A percentile compares a stretch with the other conserved stretches of the same genome.
Evolutionary conservation across 2,329 filamentous ascomycete genomes (phyloP).

Genomic region (Apiospora malaysiana): DNA sequence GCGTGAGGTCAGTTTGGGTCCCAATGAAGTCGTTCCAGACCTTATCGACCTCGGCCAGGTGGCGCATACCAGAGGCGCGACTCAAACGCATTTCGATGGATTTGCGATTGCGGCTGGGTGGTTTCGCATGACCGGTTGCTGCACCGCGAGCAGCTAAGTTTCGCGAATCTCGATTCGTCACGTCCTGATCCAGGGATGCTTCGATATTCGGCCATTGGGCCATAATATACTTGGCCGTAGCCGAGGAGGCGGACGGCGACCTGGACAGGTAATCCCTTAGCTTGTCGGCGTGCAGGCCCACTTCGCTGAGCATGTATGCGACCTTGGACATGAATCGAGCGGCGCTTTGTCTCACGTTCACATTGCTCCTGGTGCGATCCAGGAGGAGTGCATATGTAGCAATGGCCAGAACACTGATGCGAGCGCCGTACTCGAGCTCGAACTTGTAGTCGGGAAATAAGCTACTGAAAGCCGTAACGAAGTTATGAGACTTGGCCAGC

Average conservation of each 20-base stretch:
- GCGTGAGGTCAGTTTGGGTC: conserved; percentile 25
- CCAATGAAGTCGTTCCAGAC: conserved; percentile 36
- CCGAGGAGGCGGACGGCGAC: conserved; percentile 27
- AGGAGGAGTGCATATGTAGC: conserved; percentile 46
- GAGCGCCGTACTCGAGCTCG: conserved; percentile 31
- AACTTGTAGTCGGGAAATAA: conserved; percentile 43
- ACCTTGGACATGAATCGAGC: conserved; percentile 36
- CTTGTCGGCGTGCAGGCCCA: conserved; percentile 28
- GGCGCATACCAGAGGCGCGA: conserved; percentile 27
- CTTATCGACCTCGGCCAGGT: conserved; percentile 31
- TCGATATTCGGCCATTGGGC: conserved; percentile 36
- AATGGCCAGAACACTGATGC: conserved; percentile 42
- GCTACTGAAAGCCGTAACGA: conserved; percentile 38
- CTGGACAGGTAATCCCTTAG: conserved; percentile 28
- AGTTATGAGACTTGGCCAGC: conserved; percentile 31
- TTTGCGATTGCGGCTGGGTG: neutral
- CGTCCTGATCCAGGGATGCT: conserved; percentile 27
- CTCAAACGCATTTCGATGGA: conserved; percentile 28
- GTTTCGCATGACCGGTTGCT: neutral
- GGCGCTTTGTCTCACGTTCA: conserved; percentile 29
- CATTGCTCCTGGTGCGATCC: conserved; percentile 37
- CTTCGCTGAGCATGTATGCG: conserved; percentile 33
- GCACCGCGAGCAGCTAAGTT: conserved; percentile 22
- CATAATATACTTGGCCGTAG: conserved; percentile 34
- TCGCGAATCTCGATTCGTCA: neutral